phyloP scores from a whole-genome alignment of 306 rosid species.

The Citrullus colocynthis region DNA sequence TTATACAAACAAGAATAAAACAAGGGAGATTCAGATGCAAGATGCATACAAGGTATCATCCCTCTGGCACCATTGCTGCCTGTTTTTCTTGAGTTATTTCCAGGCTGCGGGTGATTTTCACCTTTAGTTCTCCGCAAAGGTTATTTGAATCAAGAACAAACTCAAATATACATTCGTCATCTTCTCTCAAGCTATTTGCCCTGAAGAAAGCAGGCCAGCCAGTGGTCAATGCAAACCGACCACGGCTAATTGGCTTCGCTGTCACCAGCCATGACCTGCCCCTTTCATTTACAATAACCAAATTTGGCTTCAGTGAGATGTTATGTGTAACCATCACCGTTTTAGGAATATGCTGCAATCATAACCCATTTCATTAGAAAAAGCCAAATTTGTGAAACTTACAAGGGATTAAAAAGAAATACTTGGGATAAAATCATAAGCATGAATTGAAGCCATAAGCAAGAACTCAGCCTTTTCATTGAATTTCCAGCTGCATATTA shows the following conservation, averaged over 20 bases:
- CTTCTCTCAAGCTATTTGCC: not conserved
- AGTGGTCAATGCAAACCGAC: not conserved
- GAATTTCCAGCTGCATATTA: not conserved
- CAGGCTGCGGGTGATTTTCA: not conserved
- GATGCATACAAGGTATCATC: not conserved
- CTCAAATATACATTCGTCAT: conserved; percentile 5
- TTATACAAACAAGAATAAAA: not conserved
- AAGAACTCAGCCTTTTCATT: not conserved
- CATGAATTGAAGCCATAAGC: not conserved
- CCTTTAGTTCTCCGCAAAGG: not conserved
- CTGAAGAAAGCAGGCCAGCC: not conserved
- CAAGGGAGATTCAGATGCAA: not conserved
- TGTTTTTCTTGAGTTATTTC: not conserved
- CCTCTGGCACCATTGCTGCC: not conserved
- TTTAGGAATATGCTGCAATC: conserved; percentile 4
- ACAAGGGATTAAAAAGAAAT: not conserved
- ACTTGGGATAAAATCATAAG: not conserved
- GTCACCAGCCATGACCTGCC: conserved; percentile 3
- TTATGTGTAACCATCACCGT: not conserved
- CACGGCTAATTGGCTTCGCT: not conserved
- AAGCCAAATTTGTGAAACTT: not conserved
- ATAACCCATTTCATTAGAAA: not conserved
- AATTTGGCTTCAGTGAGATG: not conserved
- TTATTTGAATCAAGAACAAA: not conserved
- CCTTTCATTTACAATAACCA: not conserved